Base-by-base conservation (phyloP, 768 basidiomycete species). In the Xerocomus spinulosus region DNA sequence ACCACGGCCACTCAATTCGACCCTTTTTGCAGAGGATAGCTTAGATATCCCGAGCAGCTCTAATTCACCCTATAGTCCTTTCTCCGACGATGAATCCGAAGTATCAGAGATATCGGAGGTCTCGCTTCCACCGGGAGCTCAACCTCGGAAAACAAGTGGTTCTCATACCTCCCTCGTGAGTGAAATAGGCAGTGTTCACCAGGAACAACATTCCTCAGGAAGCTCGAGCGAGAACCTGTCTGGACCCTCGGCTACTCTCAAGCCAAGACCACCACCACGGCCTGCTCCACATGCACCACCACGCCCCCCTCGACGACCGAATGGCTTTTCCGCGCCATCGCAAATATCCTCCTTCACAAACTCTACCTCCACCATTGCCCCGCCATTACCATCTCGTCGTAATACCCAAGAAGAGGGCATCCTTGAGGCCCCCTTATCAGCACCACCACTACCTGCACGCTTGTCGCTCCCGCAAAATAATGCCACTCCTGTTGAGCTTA, bases 301-400 rank as follows among this genome's bases (percentile, higher is more conserved):
- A 0, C 53, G 48, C 23, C 61, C 62, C 15, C 59, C 56, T 18
- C 59, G 50, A 15, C 59, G 55, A 17, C 38, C 38, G 1, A 51
- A 50, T 13, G 45, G 48, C 12, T 21, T 49, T 10, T 30, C 51
- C 7, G 3, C 35, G n/a, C 26, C 32, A 20, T 30, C 26, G 3
- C 30, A 23, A 43, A 1, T 49, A 60, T 0, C 2, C 8, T 38
- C 52, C 13, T 1, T 33, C 7, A 5, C 36, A 21, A 42, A 14
- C 21, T 38, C 59, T 15, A 4, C 33, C 3, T 13, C 24, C 8
- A 25, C 54, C 2, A 60, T 50, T 13, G 58, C 66, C 15, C 68
- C 67, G 23, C 73, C 73, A 18, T 74, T 80, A 9, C 77, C 77
- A 9, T 66, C 77, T 23, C 64, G 64, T 15, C 64, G 53, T 8